Evolutionary conservation across 2,329 filamentous ascomycete genomes (phyloP).

Genomic region (Fusarium haematococcum): DNA sequence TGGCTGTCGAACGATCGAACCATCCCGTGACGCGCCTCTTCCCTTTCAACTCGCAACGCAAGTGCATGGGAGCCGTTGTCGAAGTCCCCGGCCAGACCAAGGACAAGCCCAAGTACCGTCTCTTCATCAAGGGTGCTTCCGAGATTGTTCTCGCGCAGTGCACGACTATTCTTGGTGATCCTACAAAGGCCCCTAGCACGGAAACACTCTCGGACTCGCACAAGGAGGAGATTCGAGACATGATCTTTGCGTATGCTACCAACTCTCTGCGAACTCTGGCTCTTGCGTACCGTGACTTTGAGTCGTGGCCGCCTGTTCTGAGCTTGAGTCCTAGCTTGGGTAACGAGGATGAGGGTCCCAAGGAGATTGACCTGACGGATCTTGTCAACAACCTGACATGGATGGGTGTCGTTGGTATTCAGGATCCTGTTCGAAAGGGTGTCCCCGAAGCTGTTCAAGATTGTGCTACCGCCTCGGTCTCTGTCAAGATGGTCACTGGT

Average conservation of each 20-base stretch:
- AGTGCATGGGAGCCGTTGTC: slow-evolving; percentile 68
- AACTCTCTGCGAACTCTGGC: slow-evolving; percentile 79
- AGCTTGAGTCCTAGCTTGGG: slow-evolving; percentile 67
- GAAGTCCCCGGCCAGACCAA: slow-evolving; percentile 52
- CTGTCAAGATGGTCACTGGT: slow-evolving; percentile 73
- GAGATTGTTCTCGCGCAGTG: slow-evolving; percentile 64
- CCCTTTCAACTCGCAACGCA: slow-evolving; percentile 65
- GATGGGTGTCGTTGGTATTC: slow-evolving; percentile 69
- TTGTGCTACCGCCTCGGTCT: slow-evolving; percentile 73
- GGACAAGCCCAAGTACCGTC: slow-evolving; percentile 53
- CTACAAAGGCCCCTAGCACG: slow-evolving; percentile 54
- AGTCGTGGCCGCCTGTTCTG: slow-evolving; percentile 75
- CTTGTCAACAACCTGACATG: slow-evolving; percentile 58
- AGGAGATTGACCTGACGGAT: slow-evolving; percentile 60
- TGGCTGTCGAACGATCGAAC: slow-evolving; percentile 59
- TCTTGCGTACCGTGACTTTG: slow-evolving; percentile 78
- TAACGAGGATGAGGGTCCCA: slow-evolving; percentile 68
- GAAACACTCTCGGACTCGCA: slow-evolving; percentile 52
- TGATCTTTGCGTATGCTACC: slow-evolving; percentile 70
- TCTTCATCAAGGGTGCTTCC: slow-evolving; percentile 68
- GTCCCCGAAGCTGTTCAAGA: slow-evolving; percentile 72
- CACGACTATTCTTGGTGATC: slow-evolving; percentile 63
- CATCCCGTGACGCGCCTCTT: slow-evolving; percentile 62
- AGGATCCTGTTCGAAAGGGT: slow-evolving; percentile 73
- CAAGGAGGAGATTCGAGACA: slow-evolving; percentile 61